These are phyloP conservation scores for Calcarisporium arbuscula DNA, from an alignment of 2,329 filamentous ascomycete species.

Conservation along the genomic window DNA sequence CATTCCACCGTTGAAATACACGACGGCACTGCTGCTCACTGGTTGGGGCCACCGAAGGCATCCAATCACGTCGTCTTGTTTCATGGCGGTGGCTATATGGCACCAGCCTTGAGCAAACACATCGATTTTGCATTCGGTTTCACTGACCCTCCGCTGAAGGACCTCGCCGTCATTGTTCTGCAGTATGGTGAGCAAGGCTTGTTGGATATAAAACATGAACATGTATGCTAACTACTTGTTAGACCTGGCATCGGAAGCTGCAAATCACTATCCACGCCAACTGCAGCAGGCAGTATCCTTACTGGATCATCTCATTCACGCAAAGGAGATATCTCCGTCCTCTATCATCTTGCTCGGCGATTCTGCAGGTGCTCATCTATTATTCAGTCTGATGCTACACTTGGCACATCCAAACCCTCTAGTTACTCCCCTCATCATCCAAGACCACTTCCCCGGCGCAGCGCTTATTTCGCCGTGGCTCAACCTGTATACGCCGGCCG, in stretches of 20 bases:
- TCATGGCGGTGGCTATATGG: constrained; percentile 7
- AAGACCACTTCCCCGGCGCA: constrained; percentile 3
- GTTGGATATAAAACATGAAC: neutral
- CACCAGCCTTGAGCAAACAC: constrained; percentile 3
- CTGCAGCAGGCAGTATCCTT: constrained; percentile 5
- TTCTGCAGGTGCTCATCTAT: constrained; percentile 6
- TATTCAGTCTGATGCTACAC: constrained; percentile 5
- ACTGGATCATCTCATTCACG: constrained; percentile 2
- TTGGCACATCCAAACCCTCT: constrained; percentile 3
- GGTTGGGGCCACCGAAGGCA: constrained; percentile 1
- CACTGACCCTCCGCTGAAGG: neutral
- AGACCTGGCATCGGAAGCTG: constrained; percentile 1
- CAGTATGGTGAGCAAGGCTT: constrained; percentile 4
- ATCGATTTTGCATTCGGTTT: constrained; percentile 5
- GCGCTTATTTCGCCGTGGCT: constrained; percentile 7
- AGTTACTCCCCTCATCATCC: neutral
- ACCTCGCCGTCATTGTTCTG: constrained; percentile 4
- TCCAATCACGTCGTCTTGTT: constrained; percentile 2
- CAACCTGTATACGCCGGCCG: neutral
- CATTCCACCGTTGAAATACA: constrained; percentile 1
- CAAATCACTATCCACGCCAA: constrained; percentile 6
- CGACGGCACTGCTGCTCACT: constrained; percentile 2
- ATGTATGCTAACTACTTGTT: too few species aligned
- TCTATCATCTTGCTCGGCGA: constrained; percentile 6
- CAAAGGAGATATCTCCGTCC: neutral